phyloP scores from a whole-genome alignment of 495 filamentous ascomycete genomes.

The Pseudoneurospora amorphoporcata region DNA sequence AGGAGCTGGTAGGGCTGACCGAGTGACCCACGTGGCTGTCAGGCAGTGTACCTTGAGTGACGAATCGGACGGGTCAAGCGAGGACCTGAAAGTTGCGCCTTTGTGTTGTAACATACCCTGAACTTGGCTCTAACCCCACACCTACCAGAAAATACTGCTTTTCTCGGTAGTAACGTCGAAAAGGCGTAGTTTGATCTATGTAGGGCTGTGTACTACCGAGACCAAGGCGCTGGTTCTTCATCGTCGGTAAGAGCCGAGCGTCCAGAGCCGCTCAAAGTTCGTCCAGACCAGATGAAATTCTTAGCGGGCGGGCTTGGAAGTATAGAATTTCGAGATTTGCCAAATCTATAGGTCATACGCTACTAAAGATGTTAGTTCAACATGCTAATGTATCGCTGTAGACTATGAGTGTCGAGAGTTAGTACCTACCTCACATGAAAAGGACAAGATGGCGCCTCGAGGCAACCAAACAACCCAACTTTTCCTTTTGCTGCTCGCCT shows the following conservation, averaged over 20 bases:
- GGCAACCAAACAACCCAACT: background rate
- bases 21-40: background rate
- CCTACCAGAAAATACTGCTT: background rate
- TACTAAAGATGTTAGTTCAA: no score
- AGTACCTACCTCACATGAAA: no score
- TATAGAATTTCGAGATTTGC: no score
- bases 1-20: background rate
- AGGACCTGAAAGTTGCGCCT: background rate
- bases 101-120: background rate
- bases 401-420: no score
- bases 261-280: background rate
- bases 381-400: no score
- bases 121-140: background rate
- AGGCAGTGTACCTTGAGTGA: background rate
- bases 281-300: no score
- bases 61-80: background rate
- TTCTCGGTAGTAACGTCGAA: background rate
- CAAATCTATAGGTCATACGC: no score
- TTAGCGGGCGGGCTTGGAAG: conserved; percentile 22
- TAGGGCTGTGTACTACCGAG: background rate
- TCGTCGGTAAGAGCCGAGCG: background rate
- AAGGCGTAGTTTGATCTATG: background rate
- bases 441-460: no score
- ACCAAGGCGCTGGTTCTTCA: background rate
- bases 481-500: background rate